Percentiles rank a stretch among this genome's conserved stretches.
Conservation (phyloP, 1,139 yeast species). For the Candida neerlandica region DNA sequence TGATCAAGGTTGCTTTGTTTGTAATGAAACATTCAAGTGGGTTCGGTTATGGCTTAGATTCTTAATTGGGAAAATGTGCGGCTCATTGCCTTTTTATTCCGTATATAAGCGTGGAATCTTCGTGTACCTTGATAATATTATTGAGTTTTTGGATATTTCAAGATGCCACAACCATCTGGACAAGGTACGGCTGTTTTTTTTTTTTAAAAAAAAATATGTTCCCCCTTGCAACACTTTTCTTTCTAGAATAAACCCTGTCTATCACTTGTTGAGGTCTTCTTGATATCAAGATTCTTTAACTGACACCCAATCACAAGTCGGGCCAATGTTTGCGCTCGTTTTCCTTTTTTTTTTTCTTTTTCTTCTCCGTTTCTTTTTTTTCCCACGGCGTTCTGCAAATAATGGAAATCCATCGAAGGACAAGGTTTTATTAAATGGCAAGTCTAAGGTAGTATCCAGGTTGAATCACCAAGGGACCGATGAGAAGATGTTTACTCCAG, state of each 20-base stretch:
- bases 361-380: neutral
- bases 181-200: neutral
- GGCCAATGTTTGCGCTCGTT: neutral
- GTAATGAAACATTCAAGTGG: too few relatives aligned
- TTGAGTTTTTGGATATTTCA: neutral
- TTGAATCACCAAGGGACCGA: neutral
- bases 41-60: neutral
- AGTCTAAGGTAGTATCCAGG: neutral
- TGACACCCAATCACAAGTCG: neutral
- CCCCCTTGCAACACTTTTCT: too few relatives aligned
- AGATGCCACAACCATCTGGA: neutral
- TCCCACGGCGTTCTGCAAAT: neutral
- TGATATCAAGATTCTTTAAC: neutral
- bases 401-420: neutral
- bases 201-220: neutral
- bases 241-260: too few relatives aligned
- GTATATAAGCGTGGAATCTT: neutral
- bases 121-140: neutral
- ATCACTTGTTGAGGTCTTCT: neutral
- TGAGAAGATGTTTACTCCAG: neutral
- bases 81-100: neutral
- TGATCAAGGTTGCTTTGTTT: too few relatives aligned
- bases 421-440: neutral
- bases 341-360: neutral
- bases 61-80: neutral